These are phyloP conservation scores for Oligophagozyma castellii DNA, from an alignment of 1,139 yeast genomes.

Conservation along the genomic window DNA sequence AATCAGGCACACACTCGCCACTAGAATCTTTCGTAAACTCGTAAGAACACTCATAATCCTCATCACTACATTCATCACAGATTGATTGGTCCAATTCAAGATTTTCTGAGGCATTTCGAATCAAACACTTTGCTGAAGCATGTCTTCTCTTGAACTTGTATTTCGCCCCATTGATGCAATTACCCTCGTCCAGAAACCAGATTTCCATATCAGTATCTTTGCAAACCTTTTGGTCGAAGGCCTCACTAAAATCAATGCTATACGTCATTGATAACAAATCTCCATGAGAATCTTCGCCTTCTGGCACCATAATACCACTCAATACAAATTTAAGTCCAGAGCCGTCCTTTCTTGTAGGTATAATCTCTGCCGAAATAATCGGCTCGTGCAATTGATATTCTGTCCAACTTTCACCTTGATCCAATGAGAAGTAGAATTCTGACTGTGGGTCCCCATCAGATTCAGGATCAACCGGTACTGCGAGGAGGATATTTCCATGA, in stretches of 20 bases:
- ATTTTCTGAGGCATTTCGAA: conserved; percentile 47
- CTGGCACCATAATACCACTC: conserved; percentile 27
- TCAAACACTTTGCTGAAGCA: conserved; percentile 53
- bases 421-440: conserved; percentile 46
- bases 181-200: conserved; percentile 42
- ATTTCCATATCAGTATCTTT: conserved; percentile 47
- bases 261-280: conserved; percentile 19
- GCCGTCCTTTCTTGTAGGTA: conserved; percentile 58
- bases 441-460: conserved; percentile 19
- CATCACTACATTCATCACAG: conserved; percentile 48
- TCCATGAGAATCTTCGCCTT: neutral
- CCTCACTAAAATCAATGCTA: conserved; percentile 48
- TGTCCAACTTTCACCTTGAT: conserved; percentile 63
- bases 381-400: conserved; percentile 35
- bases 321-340: conserved; percentile 48
- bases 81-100: conserved; percentile 39
- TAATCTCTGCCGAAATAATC: conserved; percentile 33
- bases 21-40: conserved; percentile 37
- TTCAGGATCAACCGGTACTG: conserved; percentile 28
- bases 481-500: conserved; percentile 62
- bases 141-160: conserved; percentile 61
- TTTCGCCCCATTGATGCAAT: conserved; percentile 62
- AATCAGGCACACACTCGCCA: conserved; percentile 44
- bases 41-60: conserved; percentile 61
- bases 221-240: conserved; percentile 43